Conservation (phyloP, 257 asterid genomes). For the Solanum paucissectum region DNA sequence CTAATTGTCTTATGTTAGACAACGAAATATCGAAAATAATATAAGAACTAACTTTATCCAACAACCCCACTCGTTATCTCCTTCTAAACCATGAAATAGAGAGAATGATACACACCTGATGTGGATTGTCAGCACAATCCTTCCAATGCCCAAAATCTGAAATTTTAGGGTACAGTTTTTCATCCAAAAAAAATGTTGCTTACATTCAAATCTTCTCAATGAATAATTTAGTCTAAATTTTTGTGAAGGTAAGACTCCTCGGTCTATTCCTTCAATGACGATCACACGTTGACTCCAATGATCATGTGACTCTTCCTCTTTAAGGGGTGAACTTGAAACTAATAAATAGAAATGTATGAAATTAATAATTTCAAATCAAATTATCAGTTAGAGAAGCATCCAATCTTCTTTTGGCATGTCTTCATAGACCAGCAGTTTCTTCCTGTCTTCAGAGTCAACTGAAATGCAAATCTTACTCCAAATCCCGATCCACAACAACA, state of each 20-base stretch:
- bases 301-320: background rate
- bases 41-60: conserved; percentile 42
- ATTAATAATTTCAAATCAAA: background rate
- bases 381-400: conserved; percentile 15
- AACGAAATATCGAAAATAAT: background rate
- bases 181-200: conserved; percentile 41
- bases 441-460: background rate
- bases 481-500: background rate
- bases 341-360: background rate
- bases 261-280: conserved; percentile 38
- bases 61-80: conserved; percentile 21
- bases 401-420: conserved; percentile 18
- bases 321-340: too few relatives aligned
- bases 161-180: conserved; percentile 43
- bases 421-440: conserved; percentile 14
- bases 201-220: conserved; percentile 43
- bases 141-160: conserved; percentile 57
- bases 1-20: background rate
- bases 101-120: conserved; percentile 13
- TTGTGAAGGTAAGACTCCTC: conserved; percentile 48
- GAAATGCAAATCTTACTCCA: background rate
- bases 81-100: conserved; percentile 5
- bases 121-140: conserved; percentile 40
- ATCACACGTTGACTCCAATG: conserved; percentile 33
- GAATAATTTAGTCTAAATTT: conserved; percentile 44